Conservation (phyloP, 805 yeast species). For the Lachancea lanzarotensis region DNA sequence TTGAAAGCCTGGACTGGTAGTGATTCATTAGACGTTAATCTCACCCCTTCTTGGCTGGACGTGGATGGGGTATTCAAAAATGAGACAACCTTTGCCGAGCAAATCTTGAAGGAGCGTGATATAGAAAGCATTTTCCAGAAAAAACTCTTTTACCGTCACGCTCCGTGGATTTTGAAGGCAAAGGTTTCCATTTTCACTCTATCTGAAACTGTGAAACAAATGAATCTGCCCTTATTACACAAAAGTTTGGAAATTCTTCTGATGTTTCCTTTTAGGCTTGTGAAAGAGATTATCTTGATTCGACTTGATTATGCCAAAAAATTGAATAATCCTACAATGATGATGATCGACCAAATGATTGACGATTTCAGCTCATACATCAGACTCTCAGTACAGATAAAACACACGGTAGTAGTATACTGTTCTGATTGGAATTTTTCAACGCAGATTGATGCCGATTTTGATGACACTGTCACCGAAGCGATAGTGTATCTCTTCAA, state of each 20-base stretch:
- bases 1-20: slow-evolving; percentile 80
- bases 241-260: slow-evolving; percentile 59
- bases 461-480: slow-evolving; percentile 62
- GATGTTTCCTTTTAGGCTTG: slow-evolving; percentile 69
- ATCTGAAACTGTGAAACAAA: slow-evolving; percentile 52
- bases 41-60: slow-evolving; percentile 11
- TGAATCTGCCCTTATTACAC: slow-evolving; percentile 70
- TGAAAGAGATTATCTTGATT: slow-evolving; percentile 69
- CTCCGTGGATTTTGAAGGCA: slow-evolving; percentile 79
- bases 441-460: slow-evolving; percentile 53
- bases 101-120: slow-evolving; percentile 73
- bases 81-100: slow-evolving; percentile 71
- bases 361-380: slow-evolving; percentile 77
- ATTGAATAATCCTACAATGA: slow-evolving; percentile 78
- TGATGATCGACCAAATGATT: slow-evolving; percentile 93
- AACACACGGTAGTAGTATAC: slow-evolving; percentile 57
- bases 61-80: slow-evolving; percentile 45
- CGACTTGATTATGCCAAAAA: slow-evolving; percentile 73
- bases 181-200: slow-evolving; percentile 62
- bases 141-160: slow-evolving; percentile 59
- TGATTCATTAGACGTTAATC: slow-evolving; percentile 58
- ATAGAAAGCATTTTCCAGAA: slow-evolving; percentile 63
- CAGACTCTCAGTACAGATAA: slow-evolving; percentile 65
- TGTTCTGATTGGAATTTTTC: slow-evolving; percentile 63
- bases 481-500: slow-evolving; percentile 68